phyloP scores from a whole-genome alignment of 345 rosid genomes.

The Brassica incana region DNA sequence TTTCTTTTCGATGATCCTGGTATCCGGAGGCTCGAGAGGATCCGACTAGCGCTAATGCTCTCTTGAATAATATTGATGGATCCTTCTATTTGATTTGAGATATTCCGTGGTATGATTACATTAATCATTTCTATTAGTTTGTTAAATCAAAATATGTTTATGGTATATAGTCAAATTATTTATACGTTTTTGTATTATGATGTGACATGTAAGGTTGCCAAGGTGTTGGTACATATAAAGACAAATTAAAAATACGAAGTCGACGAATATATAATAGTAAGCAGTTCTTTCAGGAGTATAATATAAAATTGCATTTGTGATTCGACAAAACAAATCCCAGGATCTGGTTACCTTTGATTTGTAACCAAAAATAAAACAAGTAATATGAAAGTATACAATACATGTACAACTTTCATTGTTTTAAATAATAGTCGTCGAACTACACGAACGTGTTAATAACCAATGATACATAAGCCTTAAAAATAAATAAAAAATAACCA shows the following conservation, averaged over 20 bases:
- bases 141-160: not conserved
- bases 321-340: not conserved
- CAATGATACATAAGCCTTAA: too few species aligned
- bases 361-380: not conserved
- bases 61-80: not conserved
- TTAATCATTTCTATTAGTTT: not conserved
- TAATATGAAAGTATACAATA: not conserved
- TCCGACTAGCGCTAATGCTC: not conserved
- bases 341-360: not conserved
- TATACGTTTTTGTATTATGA: not conserved
- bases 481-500: too few species aligned
- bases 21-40: too few species aligned
- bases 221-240: not conserved
- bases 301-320: not conserved
- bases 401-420: not conserved
- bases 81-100: not conserved
- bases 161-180: not conserved
- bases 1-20: too few species aligned
- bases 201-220: not conserved
- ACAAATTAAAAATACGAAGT: not conserved
- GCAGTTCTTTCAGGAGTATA: not conserved
- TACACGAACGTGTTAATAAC: not conserved
- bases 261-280: not conserved
- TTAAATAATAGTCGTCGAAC: not conserved
- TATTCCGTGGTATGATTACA: conserved; percentile 4